Evolutionary conservation across 1,284 basidiomycete species (phyloP), one percentile per base, ranked within the genome.

Genomic region (Austropuccinia psidii): DNA sequence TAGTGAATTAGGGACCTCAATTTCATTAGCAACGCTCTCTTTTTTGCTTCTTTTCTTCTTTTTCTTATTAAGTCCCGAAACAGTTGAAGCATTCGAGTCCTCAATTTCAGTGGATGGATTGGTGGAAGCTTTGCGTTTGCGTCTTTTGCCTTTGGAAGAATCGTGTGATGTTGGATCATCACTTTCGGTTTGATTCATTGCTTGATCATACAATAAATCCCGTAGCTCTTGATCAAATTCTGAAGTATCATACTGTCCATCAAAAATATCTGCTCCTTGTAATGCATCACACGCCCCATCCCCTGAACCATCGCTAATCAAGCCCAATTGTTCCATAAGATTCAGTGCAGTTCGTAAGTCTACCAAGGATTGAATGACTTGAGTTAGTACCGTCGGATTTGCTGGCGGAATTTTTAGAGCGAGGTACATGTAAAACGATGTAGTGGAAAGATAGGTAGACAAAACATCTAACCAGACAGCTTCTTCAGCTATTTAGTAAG

Each of bases 321-420:
- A 76, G 19, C 79, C 80, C n/a, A 79, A 74, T 49, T 79, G 76
- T 62, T 80, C 79, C 72, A 73, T 73, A 29, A 55, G 39, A 24
- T 64, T 65, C 52, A 73, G 50, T 17, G 72, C 47, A 24, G 50
- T 66, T 58, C 62, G 37, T 4, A 73, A 37, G n/a, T 73, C 54
- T 21, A 73, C 52, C 31, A 73, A 50, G n/a, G 61, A 29, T 49
- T 45, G 41, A 19, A 62, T 65, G 29, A 73, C 72, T 43, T 49
- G 49, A 41, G 37, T 55, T 33, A 70, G 17, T 31, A 70, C 54
- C 31, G 68, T 27, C 27, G 68, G 54, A 29, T 29, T 50, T 21
- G 57, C 27, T 0, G 69, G 45, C 11, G 69, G 58, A 13, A 50
- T 19, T 35, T 73, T 45, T 3, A 73, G 49, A 21, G 58, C 52